Base-by-base conservation (phyloP, 352 stramenopile genomes). In the Phytopythium cucurbitacearum region DNA sequence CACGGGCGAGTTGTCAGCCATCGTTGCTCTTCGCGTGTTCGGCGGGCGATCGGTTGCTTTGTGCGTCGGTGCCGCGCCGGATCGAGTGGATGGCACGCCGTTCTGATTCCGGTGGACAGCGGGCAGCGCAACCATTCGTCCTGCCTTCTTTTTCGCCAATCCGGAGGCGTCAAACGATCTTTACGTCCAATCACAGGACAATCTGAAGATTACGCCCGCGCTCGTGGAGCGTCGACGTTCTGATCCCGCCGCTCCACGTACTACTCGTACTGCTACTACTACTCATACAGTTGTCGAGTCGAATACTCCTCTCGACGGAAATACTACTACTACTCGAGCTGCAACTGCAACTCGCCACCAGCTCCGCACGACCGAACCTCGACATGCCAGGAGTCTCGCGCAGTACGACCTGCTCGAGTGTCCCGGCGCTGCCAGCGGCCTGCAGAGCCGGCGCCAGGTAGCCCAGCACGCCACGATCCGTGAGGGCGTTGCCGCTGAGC, bases 1-100 rank as follows among this genome's bases (percentile, higher is more conserved):
- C 71, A 94, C 84, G 46, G 82, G 80, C 39, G 80, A 89, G 39
- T 65, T 48, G 50, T 90, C 77, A 53, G 69, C 60, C 80, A 91
- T 91, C 60, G 37, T 65, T 63, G 65, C 41, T 28, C 34, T 28
- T 48, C 21, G 21, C 21, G 21, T 28, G 21, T 28, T 28, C 21
- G 21, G 21, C 21, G 21, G 21, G 21, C 21, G 21, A 28, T 28
- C 21, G 21, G 21, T 28, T 28, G 21, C 21, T 28, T 28, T 28
- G 21, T 28, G 21, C 21, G 21, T 28, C 21, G 21, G 21, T 28
- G 21, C 21, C 21, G 21, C 21, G 21, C 21, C 21, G 21, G 21
- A 28, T 54, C n/a, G 37, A 53, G 54, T 59, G 35, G 50, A 59
- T 13, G 52, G 52, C 48, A 56, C 55, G 56, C 68, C 69, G 44